Conservation (phyloP, 768 basidiomycete genomes). For the Naematelia encephala region DNA sequence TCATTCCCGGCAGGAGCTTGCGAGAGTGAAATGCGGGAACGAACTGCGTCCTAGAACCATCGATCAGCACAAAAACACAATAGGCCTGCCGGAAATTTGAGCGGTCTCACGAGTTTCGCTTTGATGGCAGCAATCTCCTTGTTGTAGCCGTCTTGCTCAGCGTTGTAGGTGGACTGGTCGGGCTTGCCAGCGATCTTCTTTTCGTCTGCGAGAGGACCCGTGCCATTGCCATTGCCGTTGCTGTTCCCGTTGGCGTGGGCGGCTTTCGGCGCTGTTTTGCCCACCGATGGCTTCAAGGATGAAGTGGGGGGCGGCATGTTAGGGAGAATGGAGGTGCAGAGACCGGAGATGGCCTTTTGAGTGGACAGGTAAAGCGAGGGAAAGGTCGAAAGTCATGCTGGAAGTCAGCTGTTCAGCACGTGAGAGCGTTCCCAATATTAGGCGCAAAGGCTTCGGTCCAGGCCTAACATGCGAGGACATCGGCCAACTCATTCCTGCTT, state of each 20-base stretch:
- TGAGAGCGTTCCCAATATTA: too few species aligned
- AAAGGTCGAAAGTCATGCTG: neutral
- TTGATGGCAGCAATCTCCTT: conserved; percentile 79
- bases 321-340: conserved; percentile 3
- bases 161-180: conserved; percentile 79
- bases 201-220: conserved; percentile 27
- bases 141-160: conserved; percentile 78
- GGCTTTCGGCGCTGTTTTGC: conserved; percentile 2
- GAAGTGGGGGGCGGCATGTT: conserved; percentile 48
- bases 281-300: conserved; percentile 37
- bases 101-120: conserved; percentile 66
- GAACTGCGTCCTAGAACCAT: conserved; percentile 39
- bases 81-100: neutral
- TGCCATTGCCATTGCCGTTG: conserved; percentile 22
- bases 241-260: conserved; percentile 1
- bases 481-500: too few species aligned
- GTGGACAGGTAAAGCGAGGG: neutral
- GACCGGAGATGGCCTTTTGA: neutral
- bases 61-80: neutral
- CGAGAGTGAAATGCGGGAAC: conserved; percentile 37
- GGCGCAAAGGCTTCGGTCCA: too few species aligned
- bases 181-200: conserved; percentile 57
- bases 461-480: too few species aligned
- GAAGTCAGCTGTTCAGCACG: too few species aligned
- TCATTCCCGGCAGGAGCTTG: conserved; percentile 59